Conservation (phyloP, 768 basidiomycete genomes). For the Psilocybe sp. region DNA sequence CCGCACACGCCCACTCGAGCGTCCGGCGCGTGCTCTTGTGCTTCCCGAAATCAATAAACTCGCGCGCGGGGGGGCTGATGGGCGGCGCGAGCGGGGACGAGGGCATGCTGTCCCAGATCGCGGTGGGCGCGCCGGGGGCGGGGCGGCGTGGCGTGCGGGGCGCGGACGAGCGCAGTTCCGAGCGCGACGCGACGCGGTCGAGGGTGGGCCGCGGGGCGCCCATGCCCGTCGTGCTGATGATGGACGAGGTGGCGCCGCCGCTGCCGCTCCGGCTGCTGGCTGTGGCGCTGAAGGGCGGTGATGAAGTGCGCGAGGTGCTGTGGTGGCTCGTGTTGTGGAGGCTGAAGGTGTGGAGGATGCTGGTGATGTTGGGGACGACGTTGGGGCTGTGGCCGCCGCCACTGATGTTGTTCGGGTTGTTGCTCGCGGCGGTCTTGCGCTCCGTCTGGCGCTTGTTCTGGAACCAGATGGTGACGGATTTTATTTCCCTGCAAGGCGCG, state of each 20-base stretch:
- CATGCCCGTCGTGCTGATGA: constrained; percentile 12
- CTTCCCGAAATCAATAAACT: constrained; percentile 46
- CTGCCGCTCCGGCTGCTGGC: constrained; percentile 22
- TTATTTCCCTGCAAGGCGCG: constrained; percentile 48
- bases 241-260: constrained; percentile 21
- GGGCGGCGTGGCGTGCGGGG: constrained; percentile 24
- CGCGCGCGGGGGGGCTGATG: constrained; percentile 47
- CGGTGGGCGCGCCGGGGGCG: constrained; percentile 16
- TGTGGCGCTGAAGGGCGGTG: constrained; percentile 21
- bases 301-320: constrained; percentile 16
- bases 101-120: constrained; percentile 57
- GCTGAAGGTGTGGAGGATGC: constrained; percentile 25
- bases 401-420: constrained; percentile 15
- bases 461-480: constrained; percentile 80
- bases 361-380: constrained; percentile 29
- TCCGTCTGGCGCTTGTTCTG: constrained; percentile 79
- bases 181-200: constrained; percentile 57
- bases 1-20: constrained; percentile 76
- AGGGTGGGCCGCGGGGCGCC: constrained; percentile 41
- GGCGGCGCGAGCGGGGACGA: constrained; percentile 59
- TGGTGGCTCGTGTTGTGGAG: constrained; percentile 17
- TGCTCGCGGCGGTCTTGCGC: constrained; percentile 43
- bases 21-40: constrained; percentile 48
- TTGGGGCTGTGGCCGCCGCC: constrained; percentile 13
- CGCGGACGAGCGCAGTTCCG: constrained; percentile 41